Base-by-base conservation (phyloP, 768 basidiomycete species). In the Lactarius sanguifluus region DNA sequence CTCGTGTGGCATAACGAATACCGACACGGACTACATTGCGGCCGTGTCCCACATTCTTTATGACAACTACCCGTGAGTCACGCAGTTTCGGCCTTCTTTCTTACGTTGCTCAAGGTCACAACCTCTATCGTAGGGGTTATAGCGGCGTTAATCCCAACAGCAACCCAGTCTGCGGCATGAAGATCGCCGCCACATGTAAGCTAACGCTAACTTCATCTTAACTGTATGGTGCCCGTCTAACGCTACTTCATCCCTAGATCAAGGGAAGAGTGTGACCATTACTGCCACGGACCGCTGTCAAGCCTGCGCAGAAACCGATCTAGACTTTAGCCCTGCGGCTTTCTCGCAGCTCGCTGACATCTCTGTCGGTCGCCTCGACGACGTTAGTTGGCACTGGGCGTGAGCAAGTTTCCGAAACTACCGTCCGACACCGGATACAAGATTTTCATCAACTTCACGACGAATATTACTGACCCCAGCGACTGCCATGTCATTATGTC, bases 141-240 rank as follows among this genome's bases (percentile, higher is more conserved):
- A 60, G 76, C 20, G 81, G 82, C 30, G 79, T 59, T 7, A 85
- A 94, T 79, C 88, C 91, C 32, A 94, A 93, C 75, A 72, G 69
- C 63, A 92, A 94, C 78, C 90, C 92, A 40, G 74, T 94, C 62
- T 94, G 92, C 73, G 77, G 77, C 70, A 80, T 76, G 71, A 69
- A 77, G 62, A 76, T 89, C 63, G 71, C 25, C 0, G 77, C 77
- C 10, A 67, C 25, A 6, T 90, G 90, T 89, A 77, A 75, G 81
- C 77, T 6, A 4, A 32, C 30, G 50, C 12, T 34, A 9, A 34
- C 34, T 34, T 61, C 43, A 52, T 64, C 64, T 34, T 36, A 60
- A 62, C 63, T 64, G 28, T 13, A 5, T 65, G 6, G 61, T 60
- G 50, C 62, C 36, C 56, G 64, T 59, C 50, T 71, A 13, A 70